A percentile compares a stretch with the other conserved stretches of the same genome.
These are phyloP conservation scores for Pezicula rhizophila DNA, from an alignment of 2,329 filamentous ascomycete species.

Conservation along the genomic window DNA sequence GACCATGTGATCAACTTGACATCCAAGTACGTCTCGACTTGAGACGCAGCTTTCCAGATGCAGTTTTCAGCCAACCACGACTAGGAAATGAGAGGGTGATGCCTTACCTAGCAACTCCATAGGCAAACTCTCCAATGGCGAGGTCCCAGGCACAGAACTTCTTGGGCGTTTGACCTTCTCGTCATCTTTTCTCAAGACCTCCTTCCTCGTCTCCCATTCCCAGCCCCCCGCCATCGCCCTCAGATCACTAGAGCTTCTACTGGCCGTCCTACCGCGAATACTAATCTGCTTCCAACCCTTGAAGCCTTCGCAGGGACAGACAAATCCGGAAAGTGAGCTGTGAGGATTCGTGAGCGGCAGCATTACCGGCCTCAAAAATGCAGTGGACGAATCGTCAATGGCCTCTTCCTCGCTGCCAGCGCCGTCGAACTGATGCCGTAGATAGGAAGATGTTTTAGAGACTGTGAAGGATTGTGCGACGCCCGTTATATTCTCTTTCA, in stretches of 20 bases:
- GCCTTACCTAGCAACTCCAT: slow-evolving; percentile 67
- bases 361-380: slow-evolving; percentile 13
- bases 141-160: slow-evolving; percentile 33
- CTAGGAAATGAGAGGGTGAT: slow-evolving; percentile 14
- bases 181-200: not conserved
- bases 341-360: slow-evolving; percentile 36
- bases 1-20: not conserved
- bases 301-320: slow-evolving; percentile 51
- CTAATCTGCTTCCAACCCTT: slow-evolving; percentile 58
- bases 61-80: slow-evolving; percentile 6
- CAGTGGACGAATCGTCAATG: slow-evolving; percentile 35
- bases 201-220: slow-evolving; percentile 32
- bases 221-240: slow-evolving; percentile 49
- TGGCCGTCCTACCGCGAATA: slow-evolving; percentile 48
- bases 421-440: slow-evolving; percentile 12
- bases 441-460: slow-evolving; percentile 55
- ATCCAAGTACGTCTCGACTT: slow-evolving; percentile 10
- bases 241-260: slow-evolving; percentile 56
- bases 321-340: slow-evolving; percentile 52
- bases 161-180: slow-evolving; percentile 16
- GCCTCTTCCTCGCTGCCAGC: slow-evolving; percentile 40
- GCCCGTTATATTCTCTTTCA: slow-evolving; percentile 23
- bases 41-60: slow-evolving; percentile 4
- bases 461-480: slow-evolving; percentile 57
- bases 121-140: slow-evolving; percentile 62